These are phyloP conservation scores for Xylariaceae sp. DNA, from an alignment of 2,329 filamentous ascomycete genomes.

Conservation along the genomic window DNA sequence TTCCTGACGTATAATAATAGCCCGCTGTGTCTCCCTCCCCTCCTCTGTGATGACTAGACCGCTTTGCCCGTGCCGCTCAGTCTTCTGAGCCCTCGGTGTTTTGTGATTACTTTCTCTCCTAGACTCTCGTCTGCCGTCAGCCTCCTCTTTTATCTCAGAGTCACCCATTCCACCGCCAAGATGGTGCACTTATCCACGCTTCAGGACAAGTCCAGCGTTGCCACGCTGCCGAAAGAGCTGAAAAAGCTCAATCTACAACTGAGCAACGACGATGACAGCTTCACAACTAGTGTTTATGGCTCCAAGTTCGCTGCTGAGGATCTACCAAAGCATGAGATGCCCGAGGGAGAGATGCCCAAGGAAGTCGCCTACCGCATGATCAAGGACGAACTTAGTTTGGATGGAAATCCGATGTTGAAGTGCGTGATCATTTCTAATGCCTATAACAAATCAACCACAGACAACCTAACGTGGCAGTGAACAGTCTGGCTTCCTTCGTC, in stretches of 20 bases:
- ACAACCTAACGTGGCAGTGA: slow-evolving; percentile 3
- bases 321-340: slow-evolving; percentile 80
- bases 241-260: slow-evolving; percentile 46
- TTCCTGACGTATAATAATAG: slow-evolving; percentile 1
- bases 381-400: slow-evolving; percentile 87
- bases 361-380: slow-evolving; percentile 96
- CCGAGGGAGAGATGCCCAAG: slow-evolving; percentile 82
- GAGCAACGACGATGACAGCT: slow-evolving; percentile 51
- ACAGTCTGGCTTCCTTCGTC: slow-evolving; percentile 83
- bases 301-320: slow-evolving; percentile 77
- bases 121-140: not conserved
- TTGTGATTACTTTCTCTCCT: not conserved
- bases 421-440: slow-evolving; percentile 34
- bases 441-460: not conserved
- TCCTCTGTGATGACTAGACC: not conserved
- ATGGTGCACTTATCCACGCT: slow-evolving; percentile 53
- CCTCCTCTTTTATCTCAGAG: not conserved
- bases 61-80: not conserved
- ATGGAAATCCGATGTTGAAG: slow-evolving; percentile 87
- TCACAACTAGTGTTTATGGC: slow-evolving; percentile 82
- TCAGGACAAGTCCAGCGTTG: slow-evolving; percentile 27
- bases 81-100: not conserved
- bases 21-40: not conserved
- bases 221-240: slow-evolving; percentile 32
- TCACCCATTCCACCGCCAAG: slow-evolving; percentile 17